Conservation (phyloP, 345 rosid genomes). For the Bruguiera parviflora region DNA sequence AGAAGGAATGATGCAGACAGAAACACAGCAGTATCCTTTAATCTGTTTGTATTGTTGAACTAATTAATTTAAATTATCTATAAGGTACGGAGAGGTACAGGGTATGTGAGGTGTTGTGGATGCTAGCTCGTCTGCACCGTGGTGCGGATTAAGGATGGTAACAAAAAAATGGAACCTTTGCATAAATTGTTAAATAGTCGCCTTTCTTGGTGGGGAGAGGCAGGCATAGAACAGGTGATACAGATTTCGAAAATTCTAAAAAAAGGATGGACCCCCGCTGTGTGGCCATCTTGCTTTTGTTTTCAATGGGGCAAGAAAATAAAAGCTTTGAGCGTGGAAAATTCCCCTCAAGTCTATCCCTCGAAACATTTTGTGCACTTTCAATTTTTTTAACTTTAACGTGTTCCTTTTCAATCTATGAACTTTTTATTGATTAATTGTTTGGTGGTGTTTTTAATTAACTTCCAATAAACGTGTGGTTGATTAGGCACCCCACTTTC, state of each 20-base stretch:
- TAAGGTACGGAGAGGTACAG: neutral
- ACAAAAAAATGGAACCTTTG: neutral
- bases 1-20: slow-evolving; percentile 8
- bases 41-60: neutral
- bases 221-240: slow-evolving; percentile 5
- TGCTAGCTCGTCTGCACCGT: no score
- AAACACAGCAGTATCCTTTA: slow-evolving; percentile 15
- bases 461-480: slow-evolving; percentile 7
- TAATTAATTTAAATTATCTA: neutral
- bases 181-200: no score
- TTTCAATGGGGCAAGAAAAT: neutral
- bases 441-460: no score
- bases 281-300: neutral
- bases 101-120: neutral
- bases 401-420: no score
- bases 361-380: neutral
- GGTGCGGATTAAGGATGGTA: no score
- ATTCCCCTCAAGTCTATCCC: neutral
- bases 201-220: slow-evolving; percentile 13
- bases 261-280: neutral
- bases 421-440: no score
- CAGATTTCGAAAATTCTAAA: neutral
- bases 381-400: neutral
- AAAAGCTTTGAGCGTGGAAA: neutral
- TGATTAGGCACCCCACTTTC: slow-evolving; percentile 11